phyloP scores from a whole-genome alignment of 2,329 filamentous ascomycete genomes.

The Trichophyton equinum region DNA sequence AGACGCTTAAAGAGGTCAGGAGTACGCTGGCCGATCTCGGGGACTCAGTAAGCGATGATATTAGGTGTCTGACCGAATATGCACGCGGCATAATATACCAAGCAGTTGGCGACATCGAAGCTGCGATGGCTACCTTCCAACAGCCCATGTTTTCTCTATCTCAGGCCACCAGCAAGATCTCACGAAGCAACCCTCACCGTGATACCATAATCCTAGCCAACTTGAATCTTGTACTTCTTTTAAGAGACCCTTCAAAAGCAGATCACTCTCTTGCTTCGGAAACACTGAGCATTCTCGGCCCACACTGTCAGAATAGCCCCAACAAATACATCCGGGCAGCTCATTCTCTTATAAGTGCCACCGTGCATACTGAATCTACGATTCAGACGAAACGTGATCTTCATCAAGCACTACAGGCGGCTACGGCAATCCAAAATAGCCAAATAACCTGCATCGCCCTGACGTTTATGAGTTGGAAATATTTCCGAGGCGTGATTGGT shows the following conservation, averaged over 20 bases:
- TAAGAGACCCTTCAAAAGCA: slow-evolving; percentile 49
- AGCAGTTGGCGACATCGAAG: slow-evolving; percentile 58
- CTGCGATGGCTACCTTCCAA: slow-evolving; percentile 55
- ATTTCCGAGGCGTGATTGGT: slow-evolving; percentile 72
- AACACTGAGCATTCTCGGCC: slow-evolving; percentile 53
- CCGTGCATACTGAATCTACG: slow-evolving; percentile 54
- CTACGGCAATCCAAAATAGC: slow-evolving; percentile 57
- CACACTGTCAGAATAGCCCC: slow-evolving; percentile 54
- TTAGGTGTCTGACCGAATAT: slow-evolving; percentile 52
- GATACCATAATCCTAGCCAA: slow-evolving; percentile 52
- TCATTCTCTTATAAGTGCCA: slow-evolving; percentile 62
- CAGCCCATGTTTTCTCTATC: slow-evolving; percentile 47
- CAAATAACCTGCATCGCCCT: slow-evolving; percentile 74
- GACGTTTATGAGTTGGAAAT: slow-evolving; percentile 69
- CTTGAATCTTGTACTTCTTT: slow-evolving; percentile 60
- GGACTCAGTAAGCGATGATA: slow-evolving; percentile 27
- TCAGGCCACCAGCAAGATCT: slow-evolving; percentile 24
- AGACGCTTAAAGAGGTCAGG: slow-evolving; percentile 44
- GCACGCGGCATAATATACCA: slow-evolving; percentile 65
- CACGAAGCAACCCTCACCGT: slow-evolving; percentile 40
- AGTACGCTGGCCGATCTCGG: slow-evolving; percentile 35
- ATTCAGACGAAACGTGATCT: slow-evolving; percentile 69
- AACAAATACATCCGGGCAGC: slow-evolving; percentile 67
- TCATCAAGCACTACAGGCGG: slow-evolving; percentile 56
- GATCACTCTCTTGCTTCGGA: slow-evolving; percentile 47